Base-by-base conservation (phyloP, 331 rosid genomes). In the Rosa hybrid region DNA sequence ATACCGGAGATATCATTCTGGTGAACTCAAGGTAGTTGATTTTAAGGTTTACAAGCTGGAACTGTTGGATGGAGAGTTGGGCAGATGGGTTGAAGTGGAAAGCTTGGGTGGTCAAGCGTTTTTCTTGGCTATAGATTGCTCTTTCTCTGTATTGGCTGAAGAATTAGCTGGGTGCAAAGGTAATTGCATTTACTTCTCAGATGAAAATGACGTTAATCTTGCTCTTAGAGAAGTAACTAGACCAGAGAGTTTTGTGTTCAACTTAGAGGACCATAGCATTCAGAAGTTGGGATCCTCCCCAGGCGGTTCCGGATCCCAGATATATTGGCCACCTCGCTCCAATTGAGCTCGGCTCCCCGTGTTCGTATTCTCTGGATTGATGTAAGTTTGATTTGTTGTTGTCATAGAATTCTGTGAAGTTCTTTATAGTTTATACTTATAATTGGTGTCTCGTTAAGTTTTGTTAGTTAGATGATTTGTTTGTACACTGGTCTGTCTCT, bases 1-100 rank as follows among this genome's bases (percentile, higher is more conserved):
- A 42, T 1, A 5, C 38, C 45, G 23, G 7, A 67, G 71, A 34
- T 17, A 16, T 7, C 67, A 63, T 14, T 4, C 49, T 21, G 16
- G 12, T 2, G 63, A 4, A 21, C 74, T 71, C 8, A 68, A 16
- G 20, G 53, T 41, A 0, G 62, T 80, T 6, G 78, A 65, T 73
- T 75, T 88, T 48, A 80, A 84, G 54, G 92, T 86, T 38, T 78
- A 86, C 68, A 88, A 72, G 83, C 82, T 92, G 76, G 92, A 90
- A 67, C 45, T 42, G 45, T 42, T 16, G 44, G 71, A 86, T 78
- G 87, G 84, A 42, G 90, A 87, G 45, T 81, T 86, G 84, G 89
- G 97, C 0, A 83, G 77, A 62, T 90, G 91, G 91, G 77, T 68
- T 16, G 83, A 87, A 76, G 74, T 88, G n/a, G 87, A 81, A 30